Evolutionary conservation across 805 yeast species (phyloP), one percentile per base, ranked within the genome.

Genomic region (Trichomonascus vanleenenianus): DNA sequence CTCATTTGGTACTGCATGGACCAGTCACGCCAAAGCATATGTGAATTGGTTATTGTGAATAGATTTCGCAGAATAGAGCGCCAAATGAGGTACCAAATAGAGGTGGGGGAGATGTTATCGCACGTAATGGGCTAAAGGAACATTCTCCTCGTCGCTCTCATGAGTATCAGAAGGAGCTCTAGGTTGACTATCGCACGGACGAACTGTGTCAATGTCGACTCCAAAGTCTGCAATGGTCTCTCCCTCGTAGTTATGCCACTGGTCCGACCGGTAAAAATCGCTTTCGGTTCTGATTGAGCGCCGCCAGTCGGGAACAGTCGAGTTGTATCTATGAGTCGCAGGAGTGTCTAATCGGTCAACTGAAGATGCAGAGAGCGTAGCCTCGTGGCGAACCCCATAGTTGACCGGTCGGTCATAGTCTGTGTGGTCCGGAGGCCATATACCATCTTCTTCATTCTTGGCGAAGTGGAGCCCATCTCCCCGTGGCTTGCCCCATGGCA

Each of bases 391-490:
- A 3, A 44, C 35, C 15, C 37, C 20, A 30, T 44, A 60, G n/a
- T 42, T 48, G 8, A 43, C 42, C 27, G 47, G 55, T 6, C 43
- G 40, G 33, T 63, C 72, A 42, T 66, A 71, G 53, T 73, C 69
- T 0, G 80, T 80, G 4, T 86, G 88, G 64, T 87, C 95, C 1
- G 96, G 95, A 1, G 98, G 98, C 95, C 97, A 91, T 2, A 96
- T 93, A 34, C 83, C 65, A 1, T 77, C 74, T 50, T 66, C 66
- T 38, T 81, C 85, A 51, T 77, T 77, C 49, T 74, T 79, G 5
- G 62, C 63, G 50, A 79, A 88, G 1, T 56, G 56, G 42, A 74
- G 57, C 0, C 96, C 97, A 52, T 74, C 65, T 1, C 79, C 80
- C 0, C 52, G 19, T 0, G 96, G 81, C 2, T 56, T 59, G 1